A percentile compares a stretch with the other conserved stretches of the same genome.
Conservation (phyloP, 495 filamentous ascomycete species). For the Stereocaulon alpinum region DNA sequence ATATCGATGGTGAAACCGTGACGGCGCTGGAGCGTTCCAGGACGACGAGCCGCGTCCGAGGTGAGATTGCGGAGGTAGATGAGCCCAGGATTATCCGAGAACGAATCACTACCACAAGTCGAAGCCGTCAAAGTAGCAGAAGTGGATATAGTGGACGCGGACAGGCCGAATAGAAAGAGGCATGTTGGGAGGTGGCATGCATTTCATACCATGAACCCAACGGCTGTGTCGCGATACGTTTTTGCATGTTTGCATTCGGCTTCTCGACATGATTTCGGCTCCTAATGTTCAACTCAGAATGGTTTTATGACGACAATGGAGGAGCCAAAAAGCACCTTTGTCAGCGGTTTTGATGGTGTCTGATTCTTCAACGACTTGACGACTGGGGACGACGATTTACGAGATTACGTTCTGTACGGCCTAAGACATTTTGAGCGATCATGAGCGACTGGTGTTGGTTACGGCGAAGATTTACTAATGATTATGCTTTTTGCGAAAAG, state of each 20-base stretch:
- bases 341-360: not conserved
- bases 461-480: not conserved
- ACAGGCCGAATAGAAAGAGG: not conserved
- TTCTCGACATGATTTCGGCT: slow-evolving; percentile 1
- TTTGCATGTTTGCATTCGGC: not conserved
- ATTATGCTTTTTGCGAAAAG: not conserved
- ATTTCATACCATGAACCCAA: not conserved
- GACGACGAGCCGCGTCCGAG: not conserved
- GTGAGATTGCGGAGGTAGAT: not conserved
- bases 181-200: not conserved
- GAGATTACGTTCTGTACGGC: slow-evolving; percentile 8
- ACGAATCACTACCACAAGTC: slow-evolving; percentile 9
- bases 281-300: not conserved
- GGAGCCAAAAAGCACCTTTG: slow-evolving; percentile 5
- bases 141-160: slow-evolving; percentile 11
- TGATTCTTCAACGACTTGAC: not conserved
- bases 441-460: not conserved
- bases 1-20: slow-evolving; percentile 15
- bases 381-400: slow-evolving; percentile 5
- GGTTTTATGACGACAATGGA: slow-evolving; percentile 1
- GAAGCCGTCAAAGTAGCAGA: slow-evolving; percentile 18
- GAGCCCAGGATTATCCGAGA: slow-evolving; percentile 13
- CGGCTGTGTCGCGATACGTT: not conserved
- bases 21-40: slow-evolving; percentile 12
- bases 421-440: not conserved